Conservation (phyloP, 768 basidiomycete species). For the Collybia sp. region DNA sequence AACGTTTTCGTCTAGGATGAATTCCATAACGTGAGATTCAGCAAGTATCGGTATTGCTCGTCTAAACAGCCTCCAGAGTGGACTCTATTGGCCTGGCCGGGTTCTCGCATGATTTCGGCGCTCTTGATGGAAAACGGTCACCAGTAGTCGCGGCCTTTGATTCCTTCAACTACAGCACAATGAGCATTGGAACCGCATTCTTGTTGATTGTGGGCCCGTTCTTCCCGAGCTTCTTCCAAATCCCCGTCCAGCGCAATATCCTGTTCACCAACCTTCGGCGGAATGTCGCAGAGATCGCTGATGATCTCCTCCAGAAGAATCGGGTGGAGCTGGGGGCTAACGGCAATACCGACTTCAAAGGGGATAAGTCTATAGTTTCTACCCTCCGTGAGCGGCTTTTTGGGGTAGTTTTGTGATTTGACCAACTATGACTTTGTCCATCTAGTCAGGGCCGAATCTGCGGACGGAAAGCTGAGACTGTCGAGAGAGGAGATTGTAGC, state of each 20-base stretch:
- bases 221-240: conserved; percentile 19
- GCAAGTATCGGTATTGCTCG: background rate
- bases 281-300: conserved; percentile 21
- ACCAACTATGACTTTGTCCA: too few relatives aligned
- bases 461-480: conserved; percentile 18
- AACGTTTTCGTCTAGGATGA: conserved; percentile 25
- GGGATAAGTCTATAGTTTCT: conserved; percentile 20
- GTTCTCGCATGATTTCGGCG: conserved; percentile 45
- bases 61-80: conserved; percentile 21
- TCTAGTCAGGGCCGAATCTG: conserved; percentile 28
- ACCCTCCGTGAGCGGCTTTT: conserved; percentile 12
- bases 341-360: conserved; percentile 3
- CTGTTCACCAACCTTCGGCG: conserved; percentile 16
- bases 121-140: conserved; percentile 34
- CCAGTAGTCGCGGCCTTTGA: conserved; percentile 26
- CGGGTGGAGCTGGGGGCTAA: conserved; percentile 16
- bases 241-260: conserved; percentile 21
- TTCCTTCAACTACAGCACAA: conserved; percentile 16
- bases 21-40: conserved; percentile 31
- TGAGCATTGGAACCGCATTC: conserved; percentile 7
- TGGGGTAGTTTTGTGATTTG: background rate
- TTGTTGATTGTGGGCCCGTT: conserved; percentile 14
- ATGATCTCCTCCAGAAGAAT: conserved; percentile 19
- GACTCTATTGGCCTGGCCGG: conserved; percentile 46
- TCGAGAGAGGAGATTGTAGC: conserved; percentile 37